Conservation (phyloP, 495 filamentous ascomycete genomes). For the Penicillium herquei region DNA sequence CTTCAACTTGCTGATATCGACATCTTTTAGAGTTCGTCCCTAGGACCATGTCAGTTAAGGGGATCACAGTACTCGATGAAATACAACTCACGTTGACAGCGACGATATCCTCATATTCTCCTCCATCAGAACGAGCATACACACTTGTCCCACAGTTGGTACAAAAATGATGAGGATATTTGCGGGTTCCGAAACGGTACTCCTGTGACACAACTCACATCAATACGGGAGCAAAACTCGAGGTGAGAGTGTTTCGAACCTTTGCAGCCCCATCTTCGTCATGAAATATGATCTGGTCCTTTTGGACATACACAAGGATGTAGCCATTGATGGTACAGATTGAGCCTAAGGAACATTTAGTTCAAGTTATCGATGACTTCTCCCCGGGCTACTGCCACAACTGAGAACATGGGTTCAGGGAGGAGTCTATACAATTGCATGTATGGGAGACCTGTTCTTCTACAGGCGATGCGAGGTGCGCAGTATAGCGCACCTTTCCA, state of each 20-base stretch:
- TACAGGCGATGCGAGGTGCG: slow-evolving; percentile 1
- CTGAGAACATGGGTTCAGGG: too few relatives aligned
- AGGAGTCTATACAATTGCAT: slow-evolving; percentile 2
- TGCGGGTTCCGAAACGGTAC: slow-evolving; percentile 11
- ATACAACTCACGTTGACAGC: slow-evolving; percentile 5
- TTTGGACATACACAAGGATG: background rate
- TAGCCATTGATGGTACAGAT: slow-evolving; percentile 9
- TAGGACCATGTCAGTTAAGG: background rate
- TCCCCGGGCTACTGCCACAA: background rate
- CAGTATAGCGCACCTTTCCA: background rate
- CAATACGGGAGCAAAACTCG: background rate
- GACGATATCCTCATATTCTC: slow-evolving; percentile 1
- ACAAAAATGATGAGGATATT: slow-evolving; percentile 9
- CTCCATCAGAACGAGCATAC: slow-evolving; percentile 7
- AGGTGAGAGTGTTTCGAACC: background rate
- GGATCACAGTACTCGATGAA: background rate
- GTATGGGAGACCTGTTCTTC: background rate
- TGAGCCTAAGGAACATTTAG: background rate
- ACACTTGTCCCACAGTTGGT: slow-evolving; percentile 7
- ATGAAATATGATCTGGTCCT: background rate
- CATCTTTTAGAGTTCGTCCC: slow-evolving; percentile 1
- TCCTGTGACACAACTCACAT: background rate
- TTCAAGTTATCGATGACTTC: background rate
- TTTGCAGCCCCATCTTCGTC: background rate
- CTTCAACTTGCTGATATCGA: slow-evolving; percentile 5